A percentile compares a stretch with the other conserved stretches of the same genome.
Evolutionary conservation across 2,329 filamentous ascomycete genomes (phyloP).

Genomic region (Epichloe uncinata): DNA sequence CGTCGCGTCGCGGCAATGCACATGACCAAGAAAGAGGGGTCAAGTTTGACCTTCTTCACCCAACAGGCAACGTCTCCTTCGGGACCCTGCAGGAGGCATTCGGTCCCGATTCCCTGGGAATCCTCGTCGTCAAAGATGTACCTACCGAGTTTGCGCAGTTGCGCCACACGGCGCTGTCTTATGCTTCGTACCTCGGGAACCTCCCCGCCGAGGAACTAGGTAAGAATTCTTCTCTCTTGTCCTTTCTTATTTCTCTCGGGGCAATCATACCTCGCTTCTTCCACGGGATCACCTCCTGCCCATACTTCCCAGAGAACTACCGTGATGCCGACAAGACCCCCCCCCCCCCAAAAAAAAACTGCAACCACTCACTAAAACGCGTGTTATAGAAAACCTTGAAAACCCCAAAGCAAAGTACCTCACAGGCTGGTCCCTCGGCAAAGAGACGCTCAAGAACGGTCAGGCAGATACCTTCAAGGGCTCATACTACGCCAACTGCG

Average conservation of each 20-base stretch:
- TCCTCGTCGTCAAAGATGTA: slow-evolving; percentile 83
- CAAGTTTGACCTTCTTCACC: slow-evolving; percentile 1
- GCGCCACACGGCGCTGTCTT: slow-evolving; percentile 63
- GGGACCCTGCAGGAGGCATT: slow-evolving; percentile 66
- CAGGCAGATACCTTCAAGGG: slow-evolving; percentile 71
- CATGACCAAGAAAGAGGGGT: no score
- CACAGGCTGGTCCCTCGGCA: slow-evolving; percentile 68
- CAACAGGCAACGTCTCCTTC: slow-evolving; percentile 51
- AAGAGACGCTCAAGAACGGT: slow-evolving; percentile 67
- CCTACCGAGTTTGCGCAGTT: slow-evolving; percentile 58
- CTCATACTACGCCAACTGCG: slow-evolving; percentile 74
- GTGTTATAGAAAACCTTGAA: slow-evolving; percentile 36
- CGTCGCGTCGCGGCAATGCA: background rate
- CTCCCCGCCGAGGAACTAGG: slow-evolving; percentile 59
- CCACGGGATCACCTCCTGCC: no score
- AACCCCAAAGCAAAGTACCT: slow-evolving; percentile 50
- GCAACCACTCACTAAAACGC: background rate
- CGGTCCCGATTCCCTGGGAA: slow-evolving; percentile 78
- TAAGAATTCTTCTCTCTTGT: slow-evolving; percentile 22
- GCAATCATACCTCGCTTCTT: background rate
- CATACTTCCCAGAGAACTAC: no score
- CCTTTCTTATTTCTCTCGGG: background rate
- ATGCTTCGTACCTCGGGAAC: slow-evolving; percentile 79
- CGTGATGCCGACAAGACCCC: no score
- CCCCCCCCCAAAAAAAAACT: no score